Evolutionary conservation across 768 basidiomycete genomes (phyloP), one percentile per base, ranked within the genome.

Genomic region (Boletus coccyginus): DNA sequence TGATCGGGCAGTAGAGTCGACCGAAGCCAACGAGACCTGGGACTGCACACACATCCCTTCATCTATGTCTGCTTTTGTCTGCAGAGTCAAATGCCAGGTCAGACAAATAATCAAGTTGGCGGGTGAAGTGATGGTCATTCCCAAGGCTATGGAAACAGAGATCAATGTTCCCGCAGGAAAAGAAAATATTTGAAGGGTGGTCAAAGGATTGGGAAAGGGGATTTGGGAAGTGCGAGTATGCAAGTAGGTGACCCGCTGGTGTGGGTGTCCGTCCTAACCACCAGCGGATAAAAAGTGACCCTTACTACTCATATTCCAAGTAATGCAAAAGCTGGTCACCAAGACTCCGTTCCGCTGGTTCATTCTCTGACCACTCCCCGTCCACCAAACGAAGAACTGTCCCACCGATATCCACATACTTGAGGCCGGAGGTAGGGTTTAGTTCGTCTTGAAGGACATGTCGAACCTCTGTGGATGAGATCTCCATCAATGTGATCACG

Each of bases 61-160:
- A 2, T 70, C 78, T 2, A 66, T 84, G 32, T 73, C 75, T 24
- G 79, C 80, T 3, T 72, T 75, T 11, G 63, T 85, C 29, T 80
- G 79, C 80, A 83, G 82, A 63, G 74, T 86, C 59, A 74, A 70
- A 14, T 75, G 77, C 42, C 61, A 65, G 1, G n/a, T n/a, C n/a
- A 81, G 80, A 13, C 75, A 82, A 50, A 59, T 66, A 0, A 73
- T 86, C 42, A 46, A 65, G 5, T 70, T 77, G 1, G 70, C 72
- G 3, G 75, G 78, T 14, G 71, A 78, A 5, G 73, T 79, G 4
- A 62, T 85, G 38, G 46, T 82, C 33, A 74, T 83, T 19, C 73
- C 87, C 14, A 83, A 85, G 66, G 82, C 85, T 1, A 87, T 86
- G 86, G 86, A 88, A 69, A 84, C 81, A 0, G 83, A 84, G 61